These are phyloP conservation scores for Inonotus obliquus DNA, from an alignment of 1,284 basidiomycete genomes.

Conservation along the genomic window DNA sequence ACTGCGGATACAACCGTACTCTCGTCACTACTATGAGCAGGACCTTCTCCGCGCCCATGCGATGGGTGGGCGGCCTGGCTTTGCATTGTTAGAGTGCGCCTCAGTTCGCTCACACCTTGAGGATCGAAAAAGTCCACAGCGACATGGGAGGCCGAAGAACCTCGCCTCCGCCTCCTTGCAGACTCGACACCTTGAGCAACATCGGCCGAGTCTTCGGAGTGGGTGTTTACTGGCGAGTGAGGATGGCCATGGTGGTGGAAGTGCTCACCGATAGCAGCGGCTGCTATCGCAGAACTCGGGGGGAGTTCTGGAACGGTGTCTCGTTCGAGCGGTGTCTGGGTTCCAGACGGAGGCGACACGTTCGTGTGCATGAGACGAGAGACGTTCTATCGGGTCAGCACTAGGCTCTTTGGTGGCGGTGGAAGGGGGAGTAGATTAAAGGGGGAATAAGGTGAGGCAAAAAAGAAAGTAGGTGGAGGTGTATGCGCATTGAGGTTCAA, in stretches of 20 bases:
- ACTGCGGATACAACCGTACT: slow-evolving; percentile 4
- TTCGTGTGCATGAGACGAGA: not conserved
- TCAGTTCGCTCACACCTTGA: slow-evolving; percentile 16
- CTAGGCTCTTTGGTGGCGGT: not conserved
- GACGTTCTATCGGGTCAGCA: not conserved
- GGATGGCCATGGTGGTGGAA: slow-evolving; percentile 5
- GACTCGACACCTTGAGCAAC: not conserved
- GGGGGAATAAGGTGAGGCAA: not conserved
- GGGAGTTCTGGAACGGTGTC: slow-evolving; percentile 17
- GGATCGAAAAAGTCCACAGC: slow-evolving; percentile 18
- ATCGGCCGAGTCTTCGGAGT: not conserved
- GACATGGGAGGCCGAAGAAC: slow-evolving; percentile 13
- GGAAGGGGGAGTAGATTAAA: not conserved
- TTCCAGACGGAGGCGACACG: not conserved
- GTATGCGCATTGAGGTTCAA: not conserved
- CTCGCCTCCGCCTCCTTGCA: not conserved
- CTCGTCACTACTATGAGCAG: not conserved
- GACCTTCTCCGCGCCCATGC: not conserved
- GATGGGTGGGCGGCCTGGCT: not conserved
- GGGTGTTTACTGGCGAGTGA: not conserved
- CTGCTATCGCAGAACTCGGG: not conserved
- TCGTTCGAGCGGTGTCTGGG: not conserved
- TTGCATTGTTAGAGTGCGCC: slow-evolving; percentile 17
- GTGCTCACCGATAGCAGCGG: slow-evolving; percentile 10
- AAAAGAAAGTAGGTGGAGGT: not conserved